Conservation (phyloP, 176 grass and related monocot genomes). For the Lolium rigidum region DNA sequence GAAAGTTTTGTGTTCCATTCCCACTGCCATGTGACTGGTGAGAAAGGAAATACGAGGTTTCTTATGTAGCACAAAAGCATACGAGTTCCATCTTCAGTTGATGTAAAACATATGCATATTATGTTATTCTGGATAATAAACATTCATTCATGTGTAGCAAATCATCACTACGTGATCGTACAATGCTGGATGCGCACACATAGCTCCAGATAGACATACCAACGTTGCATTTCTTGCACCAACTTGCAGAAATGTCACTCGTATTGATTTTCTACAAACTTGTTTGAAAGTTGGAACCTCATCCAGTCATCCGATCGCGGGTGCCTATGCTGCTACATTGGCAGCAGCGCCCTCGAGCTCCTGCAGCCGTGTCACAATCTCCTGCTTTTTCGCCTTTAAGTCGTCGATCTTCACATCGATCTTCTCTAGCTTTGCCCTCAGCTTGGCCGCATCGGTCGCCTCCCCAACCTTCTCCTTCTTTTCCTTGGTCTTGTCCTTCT, state of each 20-base stretch:
- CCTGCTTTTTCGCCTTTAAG: conserved; percentile 63
- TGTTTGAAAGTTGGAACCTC: not conserved
- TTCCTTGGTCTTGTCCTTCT: conserved; percentile 45
- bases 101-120: not conserved
- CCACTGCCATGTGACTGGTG: not conserved
- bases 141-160: not conserved
- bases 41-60: not conserved
- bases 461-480: conserved; percentile 51
- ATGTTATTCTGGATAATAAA: too few species aligned
- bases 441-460: conserved; percentile 36
- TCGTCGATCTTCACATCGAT: conserved; percentile 59
- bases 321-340: conserved; percentile 2
- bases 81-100: not conserved
- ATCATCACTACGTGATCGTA: not conserved
- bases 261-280: not conserved
- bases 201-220: not conserved
- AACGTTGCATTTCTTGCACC: not conserved
- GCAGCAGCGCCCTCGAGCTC: conserved; percentile 30
- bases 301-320: not conserved
- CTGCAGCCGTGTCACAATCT: conserved; percentile 44
- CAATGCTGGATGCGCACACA: not conserved
- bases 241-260: not conserved
- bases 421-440: conserved; percentile 55
- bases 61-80: not conserved
- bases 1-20: not conserved